Evolutionary conservation across 768 basidiomycete genomes (phyloP).

Genomic region (Collybia sordida): DNA sequence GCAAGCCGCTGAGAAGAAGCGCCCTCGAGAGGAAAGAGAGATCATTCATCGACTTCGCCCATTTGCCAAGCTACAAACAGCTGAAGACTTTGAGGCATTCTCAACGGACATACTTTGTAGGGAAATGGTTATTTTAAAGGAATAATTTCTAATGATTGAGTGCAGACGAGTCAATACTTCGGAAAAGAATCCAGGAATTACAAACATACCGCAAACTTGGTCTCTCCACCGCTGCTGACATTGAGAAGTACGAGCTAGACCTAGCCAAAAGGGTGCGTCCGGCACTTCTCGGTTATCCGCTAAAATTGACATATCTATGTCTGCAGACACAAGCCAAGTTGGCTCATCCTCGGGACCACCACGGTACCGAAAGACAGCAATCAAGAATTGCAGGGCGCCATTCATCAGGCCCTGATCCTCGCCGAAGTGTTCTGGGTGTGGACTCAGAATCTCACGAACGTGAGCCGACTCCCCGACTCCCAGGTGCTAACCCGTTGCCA

Average conservation of each 20-base stretch:
- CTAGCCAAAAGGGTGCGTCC: slow-evolving; percentile 66
- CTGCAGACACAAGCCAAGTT: slow-evolving; percentile 62
- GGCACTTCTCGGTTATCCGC: slow-evolving; percentile 2
- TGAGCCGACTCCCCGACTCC: slow-evolving; percentile 54
- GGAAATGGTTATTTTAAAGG: slow-evolving; percentile 25
- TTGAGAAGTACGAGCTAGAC: slow-evolving; percentile 85
- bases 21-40: slow-evolving; percentile 88
- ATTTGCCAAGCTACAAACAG: slow-evolving; percentile 88
- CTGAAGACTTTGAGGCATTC: slow-evolving; percentile 88
- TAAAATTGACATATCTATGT: not conserved
- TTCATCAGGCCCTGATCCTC: slow-evolving; percentile 54
- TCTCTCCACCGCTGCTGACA: slow-evolving; percentile 80
- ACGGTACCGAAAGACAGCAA: slow-evolving; percentile 51
- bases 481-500: slow-evolving; percentile 32
- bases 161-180: slow-evolving; percentile 82
- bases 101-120: slow-evolving; percentile 87
- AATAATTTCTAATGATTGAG: not conserved
- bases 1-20: slow-evolving; percentile 89
- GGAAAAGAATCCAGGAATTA: slow-evolving; percentile 87
- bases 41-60: slow-evolving; percentile 86
- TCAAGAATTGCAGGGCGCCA: slow-evolving; percentile 51
- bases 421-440: slow-evolving; percentile 41
- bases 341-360: slow-evolving; percentile 53
- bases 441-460: slow-evolving; percentile 60
- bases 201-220: slow-evolving; percentile 90